Evolutionary conservation across 331 rosid genomes (phyloP).

Genomic region (Malus hybrid): DNA sequence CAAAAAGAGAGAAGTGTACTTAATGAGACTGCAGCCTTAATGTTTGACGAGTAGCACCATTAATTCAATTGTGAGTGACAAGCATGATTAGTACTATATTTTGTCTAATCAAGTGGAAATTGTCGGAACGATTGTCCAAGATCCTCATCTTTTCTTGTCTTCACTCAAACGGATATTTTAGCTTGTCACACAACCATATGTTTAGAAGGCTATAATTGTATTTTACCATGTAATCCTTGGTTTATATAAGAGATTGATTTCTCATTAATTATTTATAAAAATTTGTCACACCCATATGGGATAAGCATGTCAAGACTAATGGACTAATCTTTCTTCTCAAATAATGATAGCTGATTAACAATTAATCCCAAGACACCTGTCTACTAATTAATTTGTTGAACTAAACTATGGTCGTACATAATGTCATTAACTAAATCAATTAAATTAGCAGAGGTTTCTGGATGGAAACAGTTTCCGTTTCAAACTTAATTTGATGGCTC

Average conservation of each 20-base stretch:
- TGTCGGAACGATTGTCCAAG: neutral
- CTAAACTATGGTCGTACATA: neutral
- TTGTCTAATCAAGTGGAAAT: conserved; percentile 39
- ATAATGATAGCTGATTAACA: neutral
- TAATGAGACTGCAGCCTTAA: no score
- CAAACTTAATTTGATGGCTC: neutral
- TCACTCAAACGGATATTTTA: conserved; percentile 7
- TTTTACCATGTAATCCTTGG: neutral
- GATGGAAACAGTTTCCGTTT: neutral
- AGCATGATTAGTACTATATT: conserved; percentile 27
- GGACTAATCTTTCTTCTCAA: neutral
- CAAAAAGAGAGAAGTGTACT: no score
- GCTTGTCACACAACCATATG: conserved; percentile 1
- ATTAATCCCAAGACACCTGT: neutral
- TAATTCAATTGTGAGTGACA: conserved; percentile 13
- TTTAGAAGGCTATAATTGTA: neutral
- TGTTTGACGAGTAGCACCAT: neutral
- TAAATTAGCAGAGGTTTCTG: neutral
- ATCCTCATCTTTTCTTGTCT: neutral
- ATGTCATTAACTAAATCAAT: neutral
- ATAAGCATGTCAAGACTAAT: neutral
- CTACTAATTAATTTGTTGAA: neutral
- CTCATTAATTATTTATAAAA: neutral
- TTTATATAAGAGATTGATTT: no score
- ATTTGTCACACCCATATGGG: neutral